These are phyloP conservation scores for Aspergillus aculeatus DNA, from an alignment of 2,329 filamentous ascomycete species.

Conservation along the genomic window DNA sequence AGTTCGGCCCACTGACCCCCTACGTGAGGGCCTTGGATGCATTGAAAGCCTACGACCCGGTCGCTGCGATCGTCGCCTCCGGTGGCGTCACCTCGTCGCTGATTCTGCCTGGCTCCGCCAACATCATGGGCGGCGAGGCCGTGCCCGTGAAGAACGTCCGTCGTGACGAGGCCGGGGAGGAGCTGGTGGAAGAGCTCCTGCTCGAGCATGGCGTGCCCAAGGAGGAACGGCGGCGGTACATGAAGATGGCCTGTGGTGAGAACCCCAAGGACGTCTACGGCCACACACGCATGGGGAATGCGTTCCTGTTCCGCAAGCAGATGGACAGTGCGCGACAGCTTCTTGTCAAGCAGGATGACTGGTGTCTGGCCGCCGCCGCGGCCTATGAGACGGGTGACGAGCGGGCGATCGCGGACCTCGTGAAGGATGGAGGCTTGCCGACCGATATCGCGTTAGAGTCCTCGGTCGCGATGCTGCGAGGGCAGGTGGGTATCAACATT, in stretches of 20 bases:
- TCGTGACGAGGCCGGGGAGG: neutral
- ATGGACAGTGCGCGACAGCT: neutral
- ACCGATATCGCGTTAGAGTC: neutral
- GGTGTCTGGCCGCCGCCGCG: neutral
- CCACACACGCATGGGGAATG: neutral
- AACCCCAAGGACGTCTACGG: conserved; percentile 23
- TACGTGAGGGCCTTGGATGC: neutral
- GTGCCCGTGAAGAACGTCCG: neutral
- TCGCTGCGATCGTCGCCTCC: neutral
- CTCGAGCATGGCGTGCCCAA: neutral
- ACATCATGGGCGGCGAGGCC: neutral
- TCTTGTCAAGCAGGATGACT: neutral
- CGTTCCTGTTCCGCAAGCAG: neutral
- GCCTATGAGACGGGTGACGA: neutral
- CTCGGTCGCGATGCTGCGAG: neutral
- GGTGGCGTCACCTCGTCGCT: neutral
- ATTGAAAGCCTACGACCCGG: neutral
- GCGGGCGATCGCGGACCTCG: neutral
- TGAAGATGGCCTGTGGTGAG: conserved; percentile 3
- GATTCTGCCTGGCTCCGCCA: neutral
- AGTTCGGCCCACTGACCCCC: neutral
- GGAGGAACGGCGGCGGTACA: neutral
- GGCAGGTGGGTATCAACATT: neutral
- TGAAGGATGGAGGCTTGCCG: neutral
- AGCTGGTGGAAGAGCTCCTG: neutral